Evolutionary conservation across 352 stramenopile genomes (phyloP).

Genomic region (Pythium monospermum): DNA sequence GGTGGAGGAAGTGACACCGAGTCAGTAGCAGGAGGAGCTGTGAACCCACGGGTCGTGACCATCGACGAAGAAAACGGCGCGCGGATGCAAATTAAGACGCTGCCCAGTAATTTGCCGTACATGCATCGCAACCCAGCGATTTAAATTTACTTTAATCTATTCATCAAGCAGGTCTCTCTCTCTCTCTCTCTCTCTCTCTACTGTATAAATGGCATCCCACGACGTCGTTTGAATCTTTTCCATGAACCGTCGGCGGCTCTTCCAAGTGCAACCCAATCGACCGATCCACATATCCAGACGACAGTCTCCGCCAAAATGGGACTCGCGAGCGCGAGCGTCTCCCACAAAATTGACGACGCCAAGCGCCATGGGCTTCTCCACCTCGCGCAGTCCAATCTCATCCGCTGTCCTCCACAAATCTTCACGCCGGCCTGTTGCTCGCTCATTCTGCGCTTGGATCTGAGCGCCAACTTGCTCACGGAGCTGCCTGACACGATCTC

Average conservation of each 20-base stretch:
- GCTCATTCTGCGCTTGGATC: constrained; percentile 63
- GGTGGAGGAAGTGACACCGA: background rate
- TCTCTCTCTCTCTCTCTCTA: background rate
- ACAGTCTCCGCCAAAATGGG: constrained; percentile 22
- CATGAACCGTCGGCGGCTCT: too few species aligned
- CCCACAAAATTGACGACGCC: constrained; percentile 52
- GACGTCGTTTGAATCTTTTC: too few species aligned
- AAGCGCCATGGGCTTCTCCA: constrained; percentile 57
- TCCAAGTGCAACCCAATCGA: background rate
- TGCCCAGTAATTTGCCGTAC: constrained; percentile 91
- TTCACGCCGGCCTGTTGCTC: constrained; percentile 20
- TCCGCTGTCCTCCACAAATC: constrained; percentile 27
- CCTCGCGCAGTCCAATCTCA: constrained; percentile 42
- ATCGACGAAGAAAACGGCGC: constrained; percentile 87
- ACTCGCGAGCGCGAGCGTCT: constrained; percentile 25
- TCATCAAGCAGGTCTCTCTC: too few species aligned
- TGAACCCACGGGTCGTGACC: constrained; percentile 80
- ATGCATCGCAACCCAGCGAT: constrained; percentile 93
- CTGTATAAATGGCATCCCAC: too few species aligned
- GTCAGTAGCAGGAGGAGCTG: too few species aligned
- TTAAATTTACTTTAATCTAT: too few species aligned
- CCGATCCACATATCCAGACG: too few species aligned
- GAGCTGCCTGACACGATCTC: constrained; percentile 53
- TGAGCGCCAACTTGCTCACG: constrained; percentile 75
- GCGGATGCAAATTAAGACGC: constrained; percentile 85